Evolutionary conservation across 2,329 filamentous ascomycete species (phyloP).

Genomic region (Alternaria burnsii): DNA sequence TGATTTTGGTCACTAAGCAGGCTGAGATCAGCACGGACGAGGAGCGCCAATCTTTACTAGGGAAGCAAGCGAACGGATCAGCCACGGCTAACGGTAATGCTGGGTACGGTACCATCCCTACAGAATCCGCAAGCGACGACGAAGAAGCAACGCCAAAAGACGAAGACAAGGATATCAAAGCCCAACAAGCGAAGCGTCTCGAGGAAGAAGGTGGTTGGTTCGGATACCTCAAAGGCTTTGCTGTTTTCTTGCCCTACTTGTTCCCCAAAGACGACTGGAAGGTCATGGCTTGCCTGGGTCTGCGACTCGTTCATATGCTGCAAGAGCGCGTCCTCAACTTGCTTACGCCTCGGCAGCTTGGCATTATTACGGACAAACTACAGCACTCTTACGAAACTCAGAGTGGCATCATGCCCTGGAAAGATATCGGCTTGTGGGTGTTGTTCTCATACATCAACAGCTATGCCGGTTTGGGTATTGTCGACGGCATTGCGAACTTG

Average conservation of each 20-base stretch:
- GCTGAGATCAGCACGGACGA: slow-evolving; percentile 57
- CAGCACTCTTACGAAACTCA: slow-evolving; percentile 45
- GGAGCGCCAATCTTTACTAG: slow-evolving; percentile 67
- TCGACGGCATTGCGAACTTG: slow-evolving; percentile 62
- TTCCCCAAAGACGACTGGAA: slow-evolving; percentile 74
- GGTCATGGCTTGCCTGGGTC: slow-evolving; percentile 72
- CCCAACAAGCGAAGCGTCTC: slow-evolving; percentile 67
- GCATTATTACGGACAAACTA: slow-evolving; percentile 78
- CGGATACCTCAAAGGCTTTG: slow-evolving; percentile 77
- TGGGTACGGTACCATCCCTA: slow-evolving; percentile 46
- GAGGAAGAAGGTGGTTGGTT: slow-evolving; percentile 79
- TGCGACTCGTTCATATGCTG: slow-evolving; percentile 74
- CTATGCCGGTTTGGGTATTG: slow-evolving; percentile 59
- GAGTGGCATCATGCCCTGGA: slow-evolving; percentile 59
- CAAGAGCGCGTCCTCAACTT: slow-evolving; percentile 76
- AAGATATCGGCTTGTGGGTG: slow-evolving; percentile 62
- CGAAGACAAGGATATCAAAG: slow-evolving; percentile 63
- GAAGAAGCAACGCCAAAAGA: slow-evolving; percentile 62
- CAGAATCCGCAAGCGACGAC: slow-evolving; percentile 24
- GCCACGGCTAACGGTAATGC: slow-evolving; percentile 49
- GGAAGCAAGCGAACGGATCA: slow-evolving; percentile 51
- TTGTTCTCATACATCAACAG: slow-evolving; percentile 59
- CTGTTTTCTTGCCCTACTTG: slow-evolving; percentile 77
- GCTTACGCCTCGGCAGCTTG: slow-evolving; percentile 81
- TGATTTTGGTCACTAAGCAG: slow-evolving; percentile 39